Percentiles rank a stretch among this genome's conserved stretches.
Evolutionary conservation across 306 rosid genomes (phyloP).

Genomic region (Fragaria nilgerrensis): DNA sequence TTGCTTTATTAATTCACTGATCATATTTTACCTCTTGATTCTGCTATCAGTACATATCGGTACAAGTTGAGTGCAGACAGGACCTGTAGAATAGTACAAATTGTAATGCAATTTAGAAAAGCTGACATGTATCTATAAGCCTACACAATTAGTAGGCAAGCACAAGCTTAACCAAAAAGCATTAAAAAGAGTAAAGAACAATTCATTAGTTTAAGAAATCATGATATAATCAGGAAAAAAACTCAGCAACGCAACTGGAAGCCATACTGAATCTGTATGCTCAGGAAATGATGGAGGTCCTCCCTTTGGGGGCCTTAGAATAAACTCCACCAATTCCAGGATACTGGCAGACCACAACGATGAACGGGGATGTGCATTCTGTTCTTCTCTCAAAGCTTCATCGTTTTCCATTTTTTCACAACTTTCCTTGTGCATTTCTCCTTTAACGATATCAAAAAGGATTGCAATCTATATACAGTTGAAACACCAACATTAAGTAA

Average conservation of each 20-base stretch:
- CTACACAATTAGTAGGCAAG: not conserved
- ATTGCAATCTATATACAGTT: conserved; percentile 62
- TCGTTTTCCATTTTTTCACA: conserved; percentile 31
- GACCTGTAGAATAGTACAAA: conserved; percentile 41
- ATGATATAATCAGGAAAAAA: conserved; percentile 11
- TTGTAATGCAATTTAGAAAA: not conserved
- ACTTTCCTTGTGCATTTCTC: conserved; percentile 59
- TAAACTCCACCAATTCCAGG: conserved; percentile 64
- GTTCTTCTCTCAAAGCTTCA: conserved; percentile 22
- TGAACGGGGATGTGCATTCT: conserved; percentile 11
- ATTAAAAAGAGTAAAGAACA: not conserved
- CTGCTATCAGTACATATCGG: conserved; percentile 73
- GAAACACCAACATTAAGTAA: conserved; percentile 29
- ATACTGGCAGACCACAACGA: conserved; percentile 57
- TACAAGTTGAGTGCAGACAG: conserved; percentile 84
- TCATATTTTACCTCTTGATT: conserved; percentile 56
- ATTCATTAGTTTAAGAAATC: conserved; percentile 8
- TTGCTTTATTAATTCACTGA: not conserved
- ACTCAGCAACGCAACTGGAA: conserved; percentile 6
- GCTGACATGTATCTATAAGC: not conserved
- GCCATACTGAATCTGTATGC: conserved; percentile 72
- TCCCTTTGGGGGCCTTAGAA: conserved; percentile 75
- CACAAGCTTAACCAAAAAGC: not conserved
- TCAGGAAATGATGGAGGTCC: conserved; percentile 93
- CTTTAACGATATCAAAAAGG: conserved; percentile 64